Evolutionary conservation across 2,329 filamentous ascomycete genomes (phyloP).

Genomic region (Fusarium napiforme): DNA sequence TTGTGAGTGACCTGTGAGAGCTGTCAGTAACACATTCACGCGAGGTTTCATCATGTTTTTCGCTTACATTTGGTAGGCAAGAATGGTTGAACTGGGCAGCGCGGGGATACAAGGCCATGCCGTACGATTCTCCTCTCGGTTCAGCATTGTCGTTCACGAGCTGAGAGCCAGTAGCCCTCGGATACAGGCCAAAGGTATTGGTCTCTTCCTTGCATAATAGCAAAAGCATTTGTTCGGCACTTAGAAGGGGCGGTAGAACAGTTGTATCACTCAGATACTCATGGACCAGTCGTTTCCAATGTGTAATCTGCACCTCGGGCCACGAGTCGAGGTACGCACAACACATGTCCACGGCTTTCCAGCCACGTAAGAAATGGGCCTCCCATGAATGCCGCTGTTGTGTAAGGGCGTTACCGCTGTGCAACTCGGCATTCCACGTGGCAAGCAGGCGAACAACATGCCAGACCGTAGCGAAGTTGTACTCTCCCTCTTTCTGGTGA

Average conservation of each 20-base stretch:
- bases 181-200: constrained; percentile 46
- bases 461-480: constrained; percentile 46
- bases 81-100: constrained; percentile 48
- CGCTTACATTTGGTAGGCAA: constrained; percentile 45
- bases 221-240: constrained; percentile 34
- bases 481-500: constrained; percentile 36
- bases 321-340: constrained; percentile 46
- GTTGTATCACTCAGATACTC: constrained; percentile 38
- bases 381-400: constrained; percentile 14
- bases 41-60: accelerated
- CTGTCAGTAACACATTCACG: background rate
- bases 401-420: background rate
- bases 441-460: constrained; percentile 46
- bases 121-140: constrained; percentile 41
- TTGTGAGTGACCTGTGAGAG: constrained; percentile 39
- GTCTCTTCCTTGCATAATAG: constrained; percentile 47
- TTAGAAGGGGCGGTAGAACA: constrained; percentile 24
- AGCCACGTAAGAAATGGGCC: constrained; percentile 37
- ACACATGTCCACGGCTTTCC: constrained; percentile 43
- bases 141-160: constrained; percentile 12
- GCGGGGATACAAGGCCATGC: constrained; percentile 42
- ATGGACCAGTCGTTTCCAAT: constrained; percentile 41
- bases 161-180: constrained; percentile 36
- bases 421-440: constrained; percentile 36
- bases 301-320: constrained; percentile 41